phyloP scores from a whole-genome alignment of 2,329 filamentous ascomycete species.

The Clonostachys solani region DNA sequence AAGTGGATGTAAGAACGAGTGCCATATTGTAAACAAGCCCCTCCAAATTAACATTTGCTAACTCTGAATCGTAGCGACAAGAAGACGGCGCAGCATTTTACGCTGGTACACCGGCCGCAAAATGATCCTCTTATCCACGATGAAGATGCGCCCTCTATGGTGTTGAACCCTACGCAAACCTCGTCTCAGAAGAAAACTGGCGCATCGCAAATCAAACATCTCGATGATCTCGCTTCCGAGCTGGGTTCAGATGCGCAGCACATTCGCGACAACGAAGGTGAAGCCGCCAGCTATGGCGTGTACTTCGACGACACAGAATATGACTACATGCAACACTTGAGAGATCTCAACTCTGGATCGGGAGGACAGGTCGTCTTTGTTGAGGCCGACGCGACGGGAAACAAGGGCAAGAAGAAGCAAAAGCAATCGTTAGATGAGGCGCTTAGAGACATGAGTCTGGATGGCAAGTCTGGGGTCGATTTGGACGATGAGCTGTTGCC shows the following conservation, averaged over 20 bases:
- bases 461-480: constrained; percentile 42
- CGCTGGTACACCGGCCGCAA: constrained; percentile 91
- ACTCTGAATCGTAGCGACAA: constrained; percentile 57
- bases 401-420: constrained; percentile 68
- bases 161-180: constrained; percentile 65
- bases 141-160: constrained; percentile 80
- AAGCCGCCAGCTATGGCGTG: constrained; percentile 89
- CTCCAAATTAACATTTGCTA: not conserved
- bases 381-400: constrained; percentile 61
- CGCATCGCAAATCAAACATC: constrained; percentile 51
- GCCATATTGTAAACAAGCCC: constrained; percentile 14
- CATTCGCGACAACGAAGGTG: constrained; percentile 87
- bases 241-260: constrained; percentile 62
- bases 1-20: constrained; percentile 56
- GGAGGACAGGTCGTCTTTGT: constrained; percentile 75
- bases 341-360: constrained; percentile 72
- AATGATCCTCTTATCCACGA: constrained; percentile 98
- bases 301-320: constrained; percentile 95
- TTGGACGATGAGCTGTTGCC: constrained; percentile 73
- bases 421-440: constrained; percentile 82
- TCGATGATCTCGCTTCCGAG: constrained; percentile 73
- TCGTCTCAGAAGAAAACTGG: constrained; percentile 23
- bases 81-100: constrained; percentile 88
- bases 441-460: constrained; percentile 51
- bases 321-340: constrained; percentile 99